Evolutionary conservation across 345 rosid genomes (phyloP), one percentile per base, ranked within the genome.

Genomic region (Carallia pectinifolia): DNA sequence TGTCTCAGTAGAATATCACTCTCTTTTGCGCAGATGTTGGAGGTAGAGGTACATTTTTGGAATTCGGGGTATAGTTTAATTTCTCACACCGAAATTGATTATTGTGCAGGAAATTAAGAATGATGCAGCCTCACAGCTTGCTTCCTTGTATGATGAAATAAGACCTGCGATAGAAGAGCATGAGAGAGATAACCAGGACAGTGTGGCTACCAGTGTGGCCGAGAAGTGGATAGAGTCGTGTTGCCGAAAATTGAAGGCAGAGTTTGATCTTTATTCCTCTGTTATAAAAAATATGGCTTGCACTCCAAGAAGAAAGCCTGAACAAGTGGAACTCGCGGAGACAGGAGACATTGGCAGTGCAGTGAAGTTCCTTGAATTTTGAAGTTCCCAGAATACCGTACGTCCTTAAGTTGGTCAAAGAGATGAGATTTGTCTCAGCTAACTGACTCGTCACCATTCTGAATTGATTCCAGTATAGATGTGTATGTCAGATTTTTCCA

Each of bases 151-250:
- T 47, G 74, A 87, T 74, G 96, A 92, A 75, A 95, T 95, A 64
- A 78, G 98, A 12, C 98, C 97, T 1, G 94, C 92, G 8, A 90
- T 95, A 47, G 98, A 95, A 79, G 97, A 95, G 77, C 94, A 92
- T 48, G 99, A 90, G 73, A 89, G 96, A 84, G 99, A 95, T 73
- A 95, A 75, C 83, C 97, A 95, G 77, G 99, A 92, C 71, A 84
- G 85, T 70, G 92, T 90, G 38, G 90, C 99, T 3, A 92, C 99
- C 39, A 86, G 92, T 53, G 93, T 95, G 59, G 99, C 97, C 2
- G 99, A 95, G 87, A 92, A 90, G 75, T 95, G 99, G 99, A 92
- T 95, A 34, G 85, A 88, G 81, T 97, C 91, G 37, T 80, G 91
- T 85, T 92, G 98, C 75, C 6, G 64, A 40, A 90, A 90, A 69